Evolutionary conservation across 495 filamentous ascomycete genomes (phyloP), one percentile per base, ranked within the genome.

Genomic region (Lentithecium fluviatile): DNA sequence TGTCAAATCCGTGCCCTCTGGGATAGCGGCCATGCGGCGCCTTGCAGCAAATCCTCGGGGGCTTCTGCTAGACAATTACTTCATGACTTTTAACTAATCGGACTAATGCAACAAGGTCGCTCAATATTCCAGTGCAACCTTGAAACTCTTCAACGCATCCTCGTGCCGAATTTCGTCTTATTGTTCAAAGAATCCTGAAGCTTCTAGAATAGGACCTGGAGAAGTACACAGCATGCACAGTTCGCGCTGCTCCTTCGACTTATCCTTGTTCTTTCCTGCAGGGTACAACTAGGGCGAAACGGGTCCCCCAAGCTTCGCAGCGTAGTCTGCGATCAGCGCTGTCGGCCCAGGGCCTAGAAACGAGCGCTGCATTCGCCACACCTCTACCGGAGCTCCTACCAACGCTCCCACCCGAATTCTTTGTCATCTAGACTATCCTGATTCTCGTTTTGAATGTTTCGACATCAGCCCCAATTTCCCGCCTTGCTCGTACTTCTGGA

Each of bases 271-370:
- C 3, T 20, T n/a, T 13, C 26, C 52, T 12, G 45, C 36, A 40
- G 12, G 21, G 24, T 45, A 21, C 23, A 20, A 21, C n/a, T 43
- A 64, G 48, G n/a, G 32, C 20, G 29, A 56, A 45, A 56, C 32
- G 17, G 45, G 32, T 38, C 43, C 60, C 54, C 15, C 60, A 64
- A 53, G 38, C 53, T 64, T 54, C 45, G 46, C 47, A 56, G 25
- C 46, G 54, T 58, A 13, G 38, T 57, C 50, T 13, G 29, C 20
- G 52, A 58, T 58, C 54, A 58, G 60, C 53, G 25, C 12, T 20
- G 13, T n/a, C 47, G 53, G 60, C 25, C 60, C 60, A 64, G 52
- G 32, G 42, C 58, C 60, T 64, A 64, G 60, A 64, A 58, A 64
- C 60, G 38, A 47, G 52, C 29, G 37, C 40, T 42, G 36, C 52